Evolutionary conservation across 306 rosid genomes (phyloP), one percentile per base, ranked within the genome.

Genomic region (Sesbania bispinosa): DNA sequence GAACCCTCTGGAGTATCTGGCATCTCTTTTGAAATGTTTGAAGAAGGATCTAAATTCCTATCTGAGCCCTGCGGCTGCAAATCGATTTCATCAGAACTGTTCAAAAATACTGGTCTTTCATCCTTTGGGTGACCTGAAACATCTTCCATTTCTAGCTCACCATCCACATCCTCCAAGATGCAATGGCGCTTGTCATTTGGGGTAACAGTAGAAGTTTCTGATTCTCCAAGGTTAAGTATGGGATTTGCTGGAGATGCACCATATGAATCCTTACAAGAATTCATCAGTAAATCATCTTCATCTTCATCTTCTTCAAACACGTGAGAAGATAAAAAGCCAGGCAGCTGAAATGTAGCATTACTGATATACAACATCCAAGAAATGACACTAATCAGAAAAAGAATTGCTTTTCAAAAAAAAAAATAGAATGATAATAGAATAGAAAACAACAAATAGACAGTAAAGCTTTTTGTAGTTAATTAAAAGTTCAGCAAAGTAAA

Each of bases 131-230:
- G 91, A 64, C 91, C 99, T 59, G 99, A 91, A 60, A 95, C 99
- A 83, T 95, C 97, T 84, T 95, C 99, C 99, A 95, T 95, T 85
- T 95, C 99, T 46, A 95, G 96, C 47, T 95, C 97, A 24, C 96
- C 96, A 29, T 95, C 99, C 51, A 95, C 97, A 62, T 95, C 97
- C 84, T 95, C 97, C 80, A 95, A 86, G 79, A 95, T 92, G 84
- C 86, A 85, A 59, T 92, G 97, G 38, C 97, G 96, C 85, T 96
- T 88, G 84, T 95, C 99, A 80, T 67, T 88, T 75, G 96, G 96
- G 50, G 97, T 89, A 54, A 82, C 83, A 38, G 83, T 77, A 76
- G 82, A 73, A 30, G 91, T 62, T 86, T 94, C 96, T 57, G 85
- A 76, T 57, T 89, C 97, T 65, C 86, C 97, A 45, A 84, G 61